Base-by-base conservation (phyloP, 2,329 filamentous ascomycete species). In the Hymenoscyphus scutula region DNA sequence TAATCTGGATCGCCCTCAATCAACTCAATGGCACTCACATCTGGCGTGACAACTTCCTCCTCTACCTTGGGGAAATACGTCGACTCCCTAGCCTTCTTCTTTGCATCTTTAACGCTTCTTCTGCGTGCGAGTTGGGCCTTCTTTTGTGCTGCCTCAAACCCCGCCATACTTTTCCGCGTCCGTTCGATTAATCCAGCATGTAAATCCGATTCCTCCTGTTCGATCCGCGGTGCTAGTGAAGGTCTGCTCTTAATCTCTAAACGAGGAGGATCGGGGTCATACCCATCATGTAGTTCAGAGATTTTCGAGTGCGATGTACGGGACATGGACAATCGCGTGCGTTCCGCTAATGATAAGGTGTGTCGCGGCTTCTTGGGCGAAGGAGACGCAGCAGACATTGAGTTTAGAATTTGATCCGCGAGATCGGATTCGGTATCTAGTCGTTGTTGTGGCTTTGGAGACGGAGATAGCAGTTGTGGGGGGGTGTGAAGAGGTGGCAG, bases 301-400 rank as follows among this genome's bases (percentile, higher is more conserved):
- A 72, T 67, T 37, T 72, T 66, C 3, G 68, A 71, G 17, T 74
- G 75, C 1, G 85, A 82, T 55, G 84, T 79, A 2, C 86, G 81
- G 0, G 88, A 85, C 87, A 97, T 94, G 19, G 91, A 92, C 60
- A 92, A 81, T 19, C 90, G 86, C 0, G 93, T 96, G 56, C 92
- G 88, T 72, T 96, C 92, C 3, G 89, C 83, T 0, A 95, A 81
- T 0, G 88, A 87, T 8, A 89, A 76, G 0, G 81, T 82, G 58
- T 85, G 84, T 0, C 84, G 79, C 0, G 78, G 76, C 68, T 85
- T 87, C 53, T 77, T 72, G 0, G 85, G 85, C 0, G 85, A 87
- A 0, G 84, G 84, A 1, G 85, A 86, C 0, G 79, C 77, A 54
- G 79, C 79, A 27, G 80, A 76, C 72, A 87, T 82, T 0, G 81